Conservation (phyloP, 805 yeast species). For the Zygosaccharomyces pseudorouxii region DNA sequence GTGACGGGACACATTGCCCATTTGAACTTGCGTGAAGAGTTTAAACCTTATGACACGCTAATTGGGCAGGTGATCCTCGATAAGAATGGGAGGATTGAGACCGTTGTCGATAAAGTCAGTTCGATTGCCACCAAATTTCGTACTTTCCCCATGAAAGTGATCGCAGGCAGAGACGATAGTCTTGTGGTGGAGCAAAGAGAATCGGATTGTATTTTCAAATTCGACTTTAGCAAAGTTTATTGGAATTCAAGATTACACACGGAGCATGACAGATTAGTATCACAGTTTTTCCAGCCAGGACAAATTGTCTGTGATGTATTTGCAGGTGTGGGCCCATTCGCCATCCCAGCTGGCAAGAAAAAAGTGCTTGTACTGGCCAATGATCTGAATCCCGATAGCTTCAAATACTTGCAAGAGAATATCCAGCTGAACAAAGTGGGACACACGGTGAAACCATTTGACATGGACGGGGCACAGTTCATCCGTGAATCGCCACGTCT, state of each 20-base stretch:
- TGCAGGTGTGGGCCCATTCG: conserved; percentile 99
- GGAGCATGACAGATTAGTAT: conserved; percentile 81
- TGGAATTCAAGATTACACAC: conserved; percentile 96
- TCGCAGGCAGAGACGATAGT: conserved; percentile 73
- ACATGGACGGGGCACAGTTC: conserved; percentile 79
- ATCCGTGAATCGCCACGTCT: conserved; percentile 56
- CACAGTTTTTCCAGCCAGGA: conserved; percentile 50
- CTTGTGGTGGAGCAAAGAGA: conserved; percentile 79
- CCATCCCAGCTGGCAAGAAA: conserved; percentile 90
- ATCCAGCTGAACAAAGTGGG: conserved; percentile 58
- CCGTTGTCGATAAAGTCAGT: conserved; percentile 90
- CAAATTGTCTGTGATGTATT: conserved; percentile 89
- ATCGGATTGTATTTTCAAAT: conserved; percentile 75
- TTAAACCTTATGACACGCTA: conserved; percentile 69
- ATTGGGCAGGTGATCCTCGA: conserved; percentile 91
- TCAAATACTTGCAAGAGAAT: conserved; percentile 62
- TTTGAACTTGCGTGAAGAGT: conserved; percentile 76
- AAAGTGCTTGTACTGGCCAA: conserved; percentile 79
- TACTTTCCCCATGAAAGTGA: conserved; percentile 88
- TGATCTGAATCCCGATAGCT: conserved; percentile 88
- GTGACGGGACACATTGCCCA: conserved; percentile 96
- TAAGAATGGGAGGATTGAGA: conserved; percentile 67
- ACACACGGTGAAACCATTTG: conserved; percentile 55
- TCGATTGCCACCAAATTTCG: conserved; percentile 83
- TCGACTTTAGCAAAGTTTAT: conserved; percentile 90